Evolutionary conservation across 441 rosid species (phyloP).

Genomic region (Biscutella laevigata): DNA sequence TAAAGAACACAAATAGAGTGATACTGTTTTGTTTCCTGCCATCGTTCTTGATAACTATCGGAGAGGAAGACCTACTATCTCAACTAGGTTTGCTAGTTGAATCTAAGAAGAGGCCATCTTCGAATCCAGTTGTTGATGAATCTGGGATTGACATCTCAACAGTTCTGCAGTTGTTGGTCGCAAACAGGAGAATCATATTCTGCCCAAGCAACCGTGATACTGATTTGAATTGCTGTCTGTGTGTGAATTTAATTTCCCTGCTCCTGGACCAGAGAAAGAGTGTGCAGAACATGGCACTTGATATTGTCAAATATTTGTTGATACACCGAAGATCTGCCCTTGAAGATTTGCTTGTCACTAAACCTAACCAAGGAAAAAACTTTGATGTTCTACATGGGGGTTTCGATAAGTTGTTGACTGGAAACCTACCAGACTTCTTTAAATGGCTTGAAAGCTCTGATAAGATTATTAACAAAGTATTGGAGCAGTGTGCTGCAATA

Average conservation of each 20-base stretch:
- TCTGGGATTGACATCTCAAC: conserved; percentile 75
- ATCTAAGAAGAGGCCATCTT: conserved; percentile 48
- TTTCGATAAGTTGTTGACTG: conserved; percentile 90
- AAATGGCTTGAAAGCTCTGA: conserved; percentile 89
- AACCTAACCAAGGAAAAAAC: conserved; percentile 78
- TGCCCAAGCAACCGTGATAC: conserved; percentile 96
- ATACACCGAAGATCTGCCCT: conserved; percentile 87
- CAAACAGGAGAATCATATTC: conserved; percentile 82
- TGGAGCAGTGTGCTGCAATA: conserved; percentile 97
- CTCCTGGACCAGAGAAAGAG: conserved; percentile 72
- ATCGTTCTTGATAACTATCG: conserved; percentile 72
- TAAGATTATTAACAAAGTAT: conserved; percentile 64
- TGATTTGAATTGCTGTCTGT: conserved; percentile 90
- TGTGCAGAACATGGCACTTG: conserved; percentile 82
- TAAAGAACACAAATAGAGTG: conserved; percentile 90
- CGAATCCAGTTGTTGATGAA: conserved; percentile 56
- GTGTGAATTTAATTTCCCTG: conserved; percentile 84
- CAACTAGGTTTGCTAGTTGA: conserved; percentile 70
- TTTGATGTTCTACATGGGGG: conserved; percentile 90
- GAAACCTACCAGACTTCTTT: conserved; percentile 61
- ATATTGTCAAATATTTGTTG: conserved; percentile 73
- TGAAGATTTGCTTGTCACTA: conserved; percentile 90
- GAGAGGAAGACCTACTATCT: conserved; percentile 85
- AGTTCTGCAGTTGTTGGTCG: conserved; percentile 83
- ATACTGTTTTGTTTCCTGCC: conserved; percentile 92